These are phyloP conservation scores for Reutealis trisperma DNA, from an alignment of 345 rosid genomes.

Conservation along the genomic window DNA sequence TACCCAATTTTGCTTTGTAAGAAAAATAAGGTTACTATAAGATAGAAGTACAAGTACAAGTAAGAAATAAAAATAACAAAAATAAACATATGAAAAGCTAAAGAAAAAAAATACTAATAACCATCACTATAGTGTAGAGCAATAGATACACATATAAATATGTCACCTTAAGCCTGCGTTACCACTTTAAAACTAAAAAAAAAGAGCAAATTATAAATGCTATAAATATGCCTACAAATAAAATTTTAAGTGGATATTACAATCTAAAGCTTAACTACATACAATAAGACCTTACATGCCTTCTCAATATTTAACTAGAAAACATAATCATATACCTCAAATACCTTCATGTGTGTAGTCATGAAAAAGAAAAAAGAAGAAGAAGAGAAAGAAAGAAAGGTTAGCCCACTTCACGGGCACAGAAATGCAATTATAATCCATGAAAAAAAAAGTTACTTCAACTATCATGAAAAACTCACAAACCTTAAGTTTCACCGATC, in stretches of 20 bases:
- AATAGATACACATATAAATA: not conserved
- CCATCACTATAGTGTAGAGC: no score
- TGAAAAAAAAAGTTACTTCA: not conserved
- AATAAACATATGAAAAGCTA: no score
- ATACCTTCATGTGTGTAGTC: not conserved
- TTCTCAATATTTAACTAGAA: no score
- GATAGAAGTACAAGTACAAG: no score
- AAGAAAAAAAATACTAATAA: no score
- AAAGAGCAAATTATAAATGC: not conserved
- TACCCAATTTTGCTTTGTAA: no score
- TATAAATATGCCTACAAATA: not conserved
- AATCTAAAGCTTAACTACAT: no score
- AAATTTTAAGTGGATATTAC: no score
- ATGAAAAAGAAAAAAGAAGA: not conserved
- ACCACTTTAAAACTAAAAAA: not conserved
- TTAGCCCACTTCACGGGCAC: not conserved
- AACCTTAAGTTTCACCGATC: slow-evolving; percentile 97
- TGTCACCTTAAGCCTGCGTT: not conserved
- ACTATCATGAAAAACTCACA: slow-evolving; percentile 20
- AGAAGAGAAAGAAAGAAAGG: not conserved
- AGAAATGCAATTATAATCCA: not conserved
- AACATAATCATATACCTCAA: not conserved
- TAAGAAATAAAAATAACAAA: no score
- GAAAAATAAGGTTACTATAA: no score
- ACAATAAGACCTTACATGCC: not conserved